Evolutionary conservation across 371 early-diverging fungal genomes (phyloP).

Genomic region (Lichtheimia ornata): DNA sequence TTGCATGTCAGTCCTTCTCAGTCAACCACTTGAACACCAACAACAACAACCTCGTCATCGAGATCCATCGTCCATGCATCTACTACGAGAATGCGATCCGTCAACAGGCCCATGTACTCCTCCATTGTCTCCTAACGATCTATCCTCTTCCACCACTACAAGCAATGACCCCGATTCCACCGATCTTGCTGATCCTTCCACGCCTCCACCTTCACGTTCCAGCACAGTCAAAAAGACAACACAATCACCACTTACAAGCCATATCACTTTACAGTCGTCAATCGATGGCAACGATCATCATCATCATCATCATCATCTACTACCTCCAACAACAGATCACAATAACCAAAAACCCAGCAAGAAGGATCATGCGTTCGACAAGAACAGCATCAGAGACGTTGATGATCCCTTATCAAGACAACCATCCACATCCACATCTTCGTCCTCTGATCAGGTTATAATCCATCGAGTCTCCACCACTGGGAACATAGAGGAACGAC

Average conservation of each 20-base stretch:
- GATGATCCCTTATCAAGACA: neutral
- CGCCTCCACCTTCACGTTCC: slow-evolving; percentile 3
- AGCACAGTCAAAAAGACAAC: neutral
- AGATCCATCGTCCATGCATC: neutral
- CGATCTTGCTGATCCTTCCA: neutral
- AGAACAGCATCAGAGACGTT: no score
- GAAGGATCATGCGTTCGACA: no score
- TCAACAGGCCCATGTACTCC: slow-evolving; percentile 3
- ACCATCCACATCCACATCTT: neutral
- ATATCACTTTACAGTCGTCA: neutral
- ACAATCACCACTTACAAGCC: neutral
- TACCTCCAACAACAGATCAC: neutral
- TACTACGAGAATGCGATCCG: no score
- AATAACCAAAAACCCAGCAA: no score
- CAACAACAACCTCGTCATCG: neutral
- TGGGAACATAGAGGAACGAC: slow-evolving; percentile 31
- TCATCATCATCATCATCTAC: neutral
- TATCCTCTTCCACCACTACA: no score
- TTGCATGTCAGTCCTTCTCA: slow-evolving; percentile 1
- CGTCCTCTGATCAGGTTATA: neutral
- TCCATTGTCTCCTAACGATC: slow-evolving; percentile 1
- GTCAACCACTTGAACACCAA: slow-evolving; percentile 1
- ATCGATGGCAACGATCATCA: neutral
- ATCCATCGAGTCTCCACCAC: neutral
- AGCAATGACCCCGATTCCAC: no score